Conservation (phyloP, 108 stramenopile genomes). For the Discostella stelligeroides region DNA sequence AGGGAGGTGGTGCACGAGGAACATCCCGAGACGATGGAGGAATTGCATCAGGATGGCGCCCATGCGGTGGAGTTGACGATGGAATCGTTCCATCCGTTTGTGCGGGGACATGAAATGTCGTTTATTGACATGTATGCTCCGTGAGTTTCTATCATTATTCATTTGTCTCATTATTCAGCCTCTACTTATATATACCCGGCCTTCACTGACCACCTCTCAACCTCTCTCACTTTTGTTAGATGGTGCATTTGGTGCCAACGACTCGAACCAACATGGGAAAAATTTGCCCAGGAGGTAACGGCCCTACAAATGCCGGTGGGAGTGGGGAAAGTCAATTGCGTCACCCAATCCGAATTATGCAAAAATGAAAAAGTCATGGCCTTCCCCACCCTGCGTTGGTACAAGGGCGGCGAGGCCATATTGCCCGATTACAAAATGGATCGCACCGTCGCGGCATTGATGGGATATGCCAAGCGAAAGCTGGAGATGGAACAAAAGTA, state of each 20-base stretch:
- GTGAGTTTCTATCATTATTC: slow-evolving; percentile 51
- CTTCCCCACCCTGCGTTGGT: slow-evolving; percentile 96
- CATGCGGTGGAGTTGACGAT: slow-evolving; percentile 66
- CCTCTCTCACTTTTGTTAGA: background rate
- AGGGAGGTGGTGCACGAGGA: slow-evolving; percentile 87
- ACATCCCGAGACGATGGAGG: slow-evolving; percentile 83
- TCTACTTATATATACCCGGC: background rate
- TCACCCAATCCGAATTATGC: slow-evolving; percentile 77
- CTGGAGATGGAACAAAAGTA: no score
- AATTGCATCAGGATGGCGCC: slow-evolving; percentile 78
- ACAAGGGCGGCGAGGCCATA: slow-evolving; percentile 72
- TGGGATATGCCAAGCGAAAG: slow-evolving; percentile 76
- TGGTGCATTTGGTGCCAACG: slow-evolving; percentile 96
- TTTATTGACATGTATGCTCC: slow-evolving; percentile 94
- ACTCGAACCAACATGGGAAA: slow-evolving; percentile 97
- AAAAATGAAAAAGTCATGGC: slow-evolving; percentile 88
- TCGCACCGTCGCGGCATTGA: slow-evolving; percentile 84
- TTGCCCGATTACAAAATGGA: slow-evolving; percentile 92
- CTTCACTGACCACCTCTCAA: background rate
- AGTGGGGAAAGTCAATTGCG: slow-evolving; percentile 94
- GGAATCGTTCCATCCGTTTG: slow-evolving; percentile 62
- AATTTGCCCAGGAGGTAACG: slow-evolving; percentile 79
- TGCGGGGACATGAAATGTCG: slow-evolving; percentile 75
- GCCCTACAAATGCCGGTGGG: slow-evolving; percentile 78
- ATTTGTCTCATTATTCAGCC: slow-evolving; percentile 38